Evolutionary conservation across 257 asterid genomes (phyloP).

Genomic region (Orobanche coerulescens): DNA sequence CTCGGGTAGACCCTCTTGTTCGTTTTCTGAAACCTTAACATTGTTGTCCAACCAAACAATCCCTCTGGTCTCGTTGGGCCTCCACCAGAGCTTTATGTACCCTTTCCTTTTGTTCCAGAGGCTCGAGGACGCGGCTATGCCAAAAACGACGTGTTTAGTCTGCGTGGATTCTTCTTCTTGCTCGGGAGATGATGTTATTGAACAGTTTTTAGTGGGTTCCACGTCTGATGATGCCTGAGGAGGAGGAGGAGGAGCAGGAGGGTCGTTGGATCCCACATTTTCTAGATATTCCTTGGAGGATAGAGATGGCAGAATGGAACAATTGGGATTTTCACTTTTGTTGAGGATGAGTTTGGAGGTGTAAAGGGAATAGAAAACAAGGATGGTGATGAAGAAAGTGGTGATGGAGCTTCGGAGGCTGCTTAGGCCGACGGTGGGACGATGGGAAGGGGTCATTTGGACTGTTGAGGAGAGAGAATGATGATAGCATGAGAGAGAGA

Average conservation of each 20-base stretch:
- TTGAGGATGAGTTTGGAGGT: constrained; percentile 40
- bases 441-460: constrained; percentile 32
- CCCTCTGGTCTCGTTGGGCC: constrained; percentile 55
- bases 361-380: constrained; percentile 40
- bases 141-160: constrained; percentile 49
- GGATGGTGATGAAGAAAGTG: constrained; percentile 33
- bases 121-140: constrained; percentile 57
- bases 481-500: constrained; percentile 18
- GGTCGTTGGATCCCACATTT: neutral
- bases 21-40: constrained; percentile 25
- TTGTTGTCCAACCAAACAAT: constrained; percentile 60
- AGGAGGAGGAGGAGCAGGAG: neutral
- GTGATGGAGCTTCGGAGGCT: constrained; percentile 35
- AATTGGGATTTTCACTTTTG: constrained; percentile 20
- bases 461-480: neutral
- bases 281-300: constrained; percentile 21
- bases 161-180: constrained; percentile 20
- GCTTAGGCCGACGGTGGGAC: constrained; percentile 30
- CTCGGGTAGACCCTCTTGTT: constrained; percentile 33
- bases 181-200: neutral
- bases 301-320: neutral
- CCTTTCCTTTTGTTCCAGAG: constrained; percentile 63
- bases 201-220: neutral
- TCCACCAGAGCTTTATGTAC: constrained; percentile 71
- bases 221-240: constrained; percentile 10